Evolutionary conservation across 805 yeast species (phyloP).

Genomic region (Tetrapisispora namnaoensis): DNA sequence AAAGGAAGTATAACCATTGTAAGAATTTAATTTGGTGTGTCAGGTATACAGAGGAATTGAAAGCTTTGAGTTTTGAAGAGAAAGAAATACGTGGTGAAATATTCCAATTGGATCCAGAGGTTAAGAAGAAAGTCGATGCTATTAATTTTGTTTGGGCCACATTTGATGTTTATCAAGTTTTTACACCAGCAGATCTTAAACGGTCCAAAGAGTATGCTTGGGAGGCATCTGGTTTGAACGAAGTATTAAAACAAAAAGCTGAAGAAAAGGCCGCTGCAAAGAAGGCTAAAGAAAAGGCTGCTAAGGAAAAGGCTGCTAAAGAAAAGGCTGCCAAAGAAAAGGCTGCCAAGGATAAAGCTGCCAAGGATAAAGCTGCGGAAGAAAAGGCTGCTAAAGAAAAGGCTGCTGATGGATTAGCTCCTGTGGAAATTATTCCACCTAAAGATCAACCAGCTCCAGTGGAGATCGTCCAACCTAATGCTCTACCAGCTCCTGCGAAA

Average conservation of each 20-base stretch:
- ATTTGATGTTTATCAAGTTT: background rate
- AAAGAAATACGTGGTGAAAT: background rate
- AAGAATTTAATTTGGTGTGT: slow-evolving; percentile 3
- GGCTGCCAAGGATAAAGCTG: background rate
- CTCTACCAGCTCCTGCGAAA: too few relatives aligned
- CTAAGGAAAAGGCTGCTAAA: background rate
- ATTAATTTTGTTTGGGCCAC: slow-evolving; percentile 3
- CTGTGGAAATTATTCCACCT: background rate
- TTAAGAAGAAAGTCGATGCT: background rate
- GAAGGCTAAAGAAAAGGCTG: background rate
- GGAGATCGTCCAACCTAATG: too few relatives aligned
- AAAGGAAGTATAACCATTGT: background rate
- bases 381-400: background rate
- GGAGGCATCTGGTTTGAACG: background rate
- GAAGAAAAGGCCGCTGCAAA: background rate
- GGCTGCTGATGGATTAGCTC: background rate
- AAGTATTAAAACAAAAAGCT: background rate
- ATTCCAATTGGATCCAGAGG: slow-evolving; percentile 1
- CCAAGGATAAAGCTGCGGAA: background rate
- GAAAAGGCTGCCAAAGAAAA: background rate
- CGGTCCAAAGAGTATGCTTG: background rate
- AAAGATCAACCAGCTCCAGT: too few relatives aligned
- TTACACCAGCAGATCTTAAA: background rate
- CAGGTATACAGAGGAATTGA: background rate
- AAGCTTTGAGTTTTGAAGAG: background rate